Evolutionary conservation across 768 basidiomycete species (phyloP).

Genomic region (Leccinum imitatum): DNA sequence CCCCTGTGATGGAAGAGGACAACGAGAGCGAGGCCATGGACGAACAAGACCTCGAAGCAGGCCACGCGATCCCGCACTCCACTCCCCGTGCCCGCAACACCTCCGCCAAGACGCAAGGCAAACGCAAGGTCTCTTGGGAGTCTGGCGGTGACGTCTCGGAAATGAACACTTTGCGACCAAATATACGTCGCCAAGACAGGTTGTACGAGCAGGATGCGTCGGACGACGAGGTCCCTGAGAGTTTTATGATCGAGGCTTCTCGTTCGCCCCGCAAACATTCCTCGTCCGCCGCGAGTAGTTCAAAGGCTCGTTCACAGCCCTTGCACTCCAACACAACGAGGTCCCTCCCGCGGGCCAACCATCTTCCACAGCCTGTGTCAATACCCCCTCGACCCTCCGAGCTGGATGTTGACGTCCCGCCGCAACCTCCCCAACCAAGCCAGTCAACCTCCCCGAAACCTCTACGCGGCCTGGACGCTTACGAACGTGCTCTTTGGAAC

Average conservation of each 20-base stretch:
- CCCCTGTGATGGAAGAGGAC: constrained; percentile 72
- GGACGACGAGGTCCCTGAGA: constrained; percentile 84
- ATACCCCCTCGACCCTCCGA: constrained; percentile 69
- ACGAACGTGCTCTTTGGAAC: constrained; percentile 94
- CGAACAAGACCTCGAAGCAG: constrained; percentile 61
- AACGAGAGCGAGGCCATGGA: constrained; percentile 43
- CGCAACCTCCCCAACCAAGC: constrained; percentile 20
- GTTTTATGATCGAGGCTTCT: constrained; percentile 79
- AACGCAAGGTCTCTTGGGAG: constrained; percentile 62
- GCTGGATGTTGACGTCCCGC: constrained; percentile 42
- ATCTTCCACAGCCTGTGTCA: constrained; percentile 41
- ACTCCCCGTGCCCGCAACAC: constrained; percentile 29
- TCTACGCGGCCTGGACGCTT: constrained; percentile 73
- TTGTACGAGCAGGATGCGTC: constrained; percentile 59
- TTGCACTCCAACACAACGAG: constrained; percentile 50
- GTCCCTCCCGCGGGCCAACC: constrained; percentile 38
- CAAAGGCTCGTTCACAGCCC: constrained; percentile 44
- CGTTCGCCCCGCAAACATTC: constrained; percentile 38
- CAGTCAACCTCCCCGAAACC: constrained; percentile 36
- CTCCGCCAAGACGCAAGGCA: constrained; percentile 41
- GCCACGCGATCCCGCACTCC: constrained; percentile 41
- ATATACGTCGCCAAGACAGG: constrained; percentile 67
- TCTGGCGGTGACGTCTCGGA: constrained; percentile 49
- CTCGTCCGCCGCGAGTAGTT: constrained; percentile 27
- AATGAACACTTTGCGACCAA: constrained; percentile 62